Conservation (phyloP, 2,329 filamentous ascomycete species). For the Aspergillus unguis region DNA sequence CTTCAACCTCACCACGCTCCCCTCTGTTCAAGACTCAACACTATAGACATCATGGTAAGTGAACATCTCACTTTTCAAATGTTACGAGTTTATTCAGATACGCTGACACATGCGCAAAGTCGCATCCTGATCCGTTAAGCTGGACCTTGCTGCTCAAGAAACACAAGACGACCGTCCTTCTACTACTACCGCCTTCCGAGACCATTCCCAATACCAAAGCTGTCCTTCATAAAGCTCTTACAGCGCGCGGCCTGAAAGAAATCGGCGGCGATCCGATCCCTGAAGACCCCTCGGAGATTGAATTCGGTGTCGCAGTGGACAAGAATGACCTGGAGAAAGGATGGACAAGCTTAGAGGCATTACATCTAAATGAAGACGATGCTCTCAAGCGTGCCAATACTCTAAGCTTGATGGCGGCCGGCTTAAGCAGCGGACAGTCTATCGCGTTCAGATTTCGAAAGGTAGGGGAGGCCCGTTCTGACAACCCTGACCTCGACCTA, state of each 20-base stretch:
- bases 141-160: constrained; percentile 70
- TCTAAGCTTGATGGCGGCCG: constrained; percentile 27
- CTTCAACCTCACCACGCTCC: background rate
- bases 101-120: constrained; percentile 10
- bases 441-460: constrained; percentile 38
- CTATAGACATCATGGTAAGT: constrained; percentile 17
- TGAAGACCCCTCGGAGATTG: constrained; percentile 40
- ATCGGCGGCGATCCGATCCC: constrained; percentile 41
- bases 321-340: constrained; percentile 49
- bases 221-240: constrained; percentile 57
- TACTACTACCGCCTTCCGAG: constrained; percentile 60
- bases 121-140: constrained; percentile 44
- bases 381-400: constrained; percentile 21
- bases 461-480: constrained; percentile 7
- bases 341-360: constrained; percentile 44
- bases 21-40: no score
- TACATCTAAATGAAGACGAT: constrained; percentile 25
- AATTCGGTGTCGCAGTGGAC: constrained; percentile 49
- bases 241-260: constrained; percentile 40
- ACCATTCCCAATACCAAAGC: constrained; percentile 57
- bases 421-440: constrained; percentile 29
- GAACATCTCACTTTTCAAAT: background rate
- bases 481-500: constrained; percentile 22
- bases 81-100: background rate
- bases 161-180: constrained; percentile 66